Percentiles rank a stretch among this genome's conserved stretches.
These are phyloP conservation scores for Exophiala alcalophila DNA, from an alignment of 2,329 filamentous ascomycete genomes.

Conservation along the genomic window DNA sequence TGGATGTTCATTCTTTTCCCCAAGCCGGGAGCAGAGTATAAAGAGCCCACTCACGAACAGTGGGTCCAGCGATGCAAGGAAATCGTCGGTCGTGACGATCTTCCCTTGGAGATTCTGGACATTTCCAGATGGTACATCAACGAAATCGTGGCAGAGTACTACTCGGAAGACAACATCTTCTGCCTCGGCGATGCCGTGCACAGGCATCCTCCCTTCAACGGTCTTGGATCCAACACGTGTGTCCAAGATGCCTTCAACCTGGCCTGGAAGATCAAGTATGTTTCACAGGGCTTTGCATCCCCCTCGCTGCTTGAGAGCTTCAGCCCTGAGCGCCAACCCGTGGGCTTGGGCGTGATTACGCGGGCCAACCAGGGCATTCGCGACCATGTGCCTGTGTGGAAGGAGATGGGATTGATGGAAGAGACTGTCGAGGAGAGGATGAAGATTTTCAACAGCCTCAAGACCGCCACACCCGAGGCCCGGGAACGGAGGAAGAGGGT, in stretches of 20 bases:
- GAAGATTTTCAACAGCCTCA: conserved; percentile 44
- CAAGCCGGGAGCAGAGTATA: conserved; percentile 36
- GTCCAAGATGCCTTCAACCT: conserved; percentile 41
- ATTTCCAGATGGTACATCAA: conserved; percentile 61
- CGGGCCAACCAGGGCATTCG: conserved; percentile 58
- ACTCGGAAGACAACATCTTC: conserved; percentile 40
- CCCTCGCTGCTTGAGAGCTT: conserved; percentile 35
- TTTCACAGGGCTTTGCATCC: conserved; percentile 34
- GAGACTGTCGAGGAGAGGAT: conserved; percentile 41
- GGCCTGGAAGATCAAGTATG: conserved; percentile 39
- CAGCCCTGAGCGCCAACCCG: conserved; percentile 36
- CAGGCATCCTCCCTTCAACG: conserved; percentile 38
- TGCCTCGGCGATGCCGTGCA: conserved; percentile 41
- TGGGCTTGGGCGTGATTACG: conserved; percentile 48
- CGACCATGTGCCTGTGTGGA: conserved; percentile 50
- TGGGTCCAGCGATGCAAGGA: conserved; percentile 47
- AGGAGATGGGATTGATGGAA: conserved; percentile 46
- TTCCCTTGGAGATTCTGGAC: conserved; percentile 51
- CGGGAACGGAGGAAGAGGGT: conserved; percentile 40
- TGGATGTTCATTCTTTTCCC: conserved; percentile 59
- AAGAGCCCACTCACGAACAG: conserved; percentile 48
- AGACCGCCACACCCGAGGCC: conserved; percentile 40
- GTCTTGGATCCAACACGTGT: conserved; percentile 39
- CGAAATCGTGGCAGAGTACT: conserved; percentile 59
- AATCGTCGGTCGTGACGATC: conserved; percentile 55